Evolutionary conservation across 352 stramenopile species (phyloP), one percentile per base, ranked within the genome.

Genomic region (Phytophthora macrochlamydospora): DNA sequence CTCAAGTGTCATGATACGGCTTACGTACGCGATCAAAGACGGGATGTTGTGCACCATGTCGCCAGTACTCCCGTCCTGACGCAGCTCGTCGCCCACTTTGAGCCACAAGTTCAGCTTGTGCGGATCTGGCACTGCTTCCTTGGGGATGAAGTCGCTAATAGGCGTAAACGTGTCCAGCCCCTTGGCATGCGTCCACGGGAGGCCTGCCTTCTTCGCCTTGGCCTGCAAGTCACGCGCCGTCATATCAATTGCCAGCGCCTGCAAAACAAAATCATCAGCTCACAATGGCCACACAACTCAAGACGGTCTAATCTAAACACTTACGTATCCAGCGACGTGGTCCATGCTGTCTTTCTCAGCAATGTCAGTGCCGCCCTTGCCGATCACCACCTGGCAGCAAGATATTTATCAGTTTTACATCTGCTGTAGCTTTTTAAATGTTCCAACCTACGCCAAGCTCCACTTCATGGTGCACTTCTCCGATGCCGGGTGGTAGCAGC

Each of bases 1-100:
- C 54, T 96, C 86, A 29, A 94, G 79, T 49, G 85, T 94, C 83
- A 94, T 93, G 58, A 93, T 89, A 65, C 81, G 80, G 50, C 83
- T 94, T 51, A 93, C 76, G 69, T 93, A 83, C 14, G 81, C 69
- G 55, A 94, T 90, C 7, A 94, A 59, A 43, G 85, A 92, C 51
- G 85, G 85, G 46, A 92, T 91, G 46, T 69, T 80, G 76, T 93
- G 86, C 50, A 94, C 78, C 85, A 95, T 95, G 59, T 92, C 81
- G 46, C 73, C 60, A 11, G 87, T 95, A 54, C 77, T 90, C 69
- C 83, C 83, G 53, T 78, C 78, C 60, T 95, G 87, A 52, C 84
- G 81, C 50, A 91, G 61, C 53, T 91, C 80, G 33, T 87, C 81
- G 46, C 92, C 81, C 51, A 95, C 77, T 66, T 89, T 92, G 54